These are phyloP conservation scores for Chenopodium suecicum DNA, from an alignment of 148 eudicot genomes.

Conservation along the genomic window DNA sequence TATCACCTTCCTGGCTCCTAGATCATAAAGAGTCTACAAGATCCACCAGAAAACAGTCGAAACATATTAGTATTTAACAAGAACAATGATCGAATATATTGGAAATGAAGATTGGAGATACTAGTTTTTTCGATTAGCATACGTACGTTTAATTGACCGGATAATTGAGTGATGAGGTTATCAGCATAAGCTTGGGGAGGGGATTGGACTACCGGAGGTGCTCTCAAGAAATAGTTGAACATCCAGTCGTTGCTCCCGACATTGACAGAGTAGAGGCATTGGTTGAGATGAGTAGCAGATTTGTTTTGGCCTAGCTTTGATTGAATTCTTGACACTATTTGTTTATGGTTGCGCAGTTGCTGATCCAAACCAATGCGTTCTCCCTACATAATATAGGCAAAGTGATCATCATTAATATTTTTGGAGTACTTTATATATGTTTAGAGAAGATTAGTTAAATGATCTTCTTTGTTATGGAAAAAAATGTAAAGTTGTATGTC, in stretches of 20 bases:
- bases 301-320: slow-evolving; percentile 9
- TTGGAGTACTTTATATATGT: not conserved
- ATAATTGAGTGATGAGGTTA: slow-evolving; percentile 26
- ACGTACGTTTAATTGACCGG: slow-evolving; percentile 36
- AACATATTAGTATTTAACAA: not conserved
- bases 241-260: slow-evolving; percentile 44
- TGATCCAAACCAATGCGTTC: slow-evolving; percentile 30
- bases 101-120: not conserved
- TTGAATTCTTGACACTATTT: slow-evolving; percentile 27
- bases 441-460: not conserved
- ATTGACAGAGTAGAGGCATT: slow-evolving; percentile 39
- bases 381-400: slow-evolving; percentile 19
- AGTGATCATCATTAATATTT: no score
- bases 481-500: not conserved
- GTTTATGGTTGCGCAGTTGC: slow-evolving; percentile 26
- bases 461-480: not conserved
- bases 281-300: slow-evolving; percentile 7
- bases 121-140: not conserved
- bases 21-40: slow-evolving; percentile 32
- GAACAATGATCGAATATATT: not conserved
- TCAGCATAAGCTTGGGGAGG: slow-evolving; percentile 31
- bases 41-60: no score
- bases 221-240: slow-evolving; percentile 29
- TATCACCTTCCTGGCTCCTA: slow-evolving; percentile 59
- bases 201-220: not conserved